Conservation (phyloP, 192 early-diverging fungal genomes). For the Umbelopsis sp. region DNA sequence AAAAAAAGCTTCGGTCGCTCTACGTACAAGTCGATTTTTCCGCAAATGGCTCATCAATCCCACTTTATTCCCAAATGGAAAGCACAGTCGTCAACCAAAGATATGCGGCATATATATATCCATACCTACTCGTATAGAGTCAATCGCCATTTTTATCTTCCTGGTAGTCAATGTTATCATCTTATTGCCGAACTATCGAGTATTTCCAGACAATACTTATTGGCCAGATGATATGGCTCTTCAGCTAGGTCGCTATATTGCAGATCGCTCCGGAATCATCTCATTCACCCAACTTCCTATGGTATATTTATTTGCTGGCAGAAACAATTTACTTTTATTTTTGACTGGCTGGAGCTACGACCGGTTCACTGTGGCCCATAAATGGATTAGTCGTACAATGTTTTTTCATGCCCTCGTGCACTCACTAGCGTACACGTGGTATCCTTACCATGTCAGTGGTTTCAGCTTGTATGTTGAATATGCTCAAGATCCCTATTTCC, state of each 20-base stretch:
- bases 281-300: slow-evolving; percentile 21
- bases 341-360: slow-evolving; percentile 29
- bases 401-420: slow-evolving; percentile 24
- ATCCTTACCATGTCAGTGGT: not conserved
- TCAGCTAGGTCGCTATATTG: slow-evolving; percentile 18
- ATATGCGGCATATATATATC: slow-evolving; percentile 1
- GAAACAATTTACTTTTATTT: slow-evolving; percentile 21
- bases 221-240: slow-evolving; percentile 4
- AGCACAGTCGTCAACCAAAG: not conserved
- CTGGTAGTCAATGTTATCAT: slow-evolving; percentile 15
- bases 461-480: not conserved
- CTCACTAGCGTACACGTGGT: slow-evolving; percentile 16
- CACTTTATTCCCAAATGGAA: not conserved
- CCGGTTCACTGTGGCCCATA: slow-evolving; percentile 18
- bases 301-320: slow-evolving; percentile 19
- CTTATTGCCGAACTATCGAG: slow-evolving; percentile 15
- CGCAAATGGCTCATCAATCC: slow-evolving; percentile 16
- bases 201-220: slow-evolving; percentile 16
- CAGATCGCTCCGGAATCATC: slow-evolving; percentile 9
- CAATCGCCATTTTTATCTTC: not conserved
- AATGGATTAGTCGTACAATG: slow-evolving; percentile 22
- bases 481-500: slow-evolving; percentile 5
- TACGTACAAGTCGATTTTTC: not conserved
- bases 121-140: slow-evolving; percentile 20
- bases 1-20: not conserved